Evolutionary conservation across 2,329 filamentous ascomycete species (phyloP).

Genomic region (Cladosporium sp.): DNA sequence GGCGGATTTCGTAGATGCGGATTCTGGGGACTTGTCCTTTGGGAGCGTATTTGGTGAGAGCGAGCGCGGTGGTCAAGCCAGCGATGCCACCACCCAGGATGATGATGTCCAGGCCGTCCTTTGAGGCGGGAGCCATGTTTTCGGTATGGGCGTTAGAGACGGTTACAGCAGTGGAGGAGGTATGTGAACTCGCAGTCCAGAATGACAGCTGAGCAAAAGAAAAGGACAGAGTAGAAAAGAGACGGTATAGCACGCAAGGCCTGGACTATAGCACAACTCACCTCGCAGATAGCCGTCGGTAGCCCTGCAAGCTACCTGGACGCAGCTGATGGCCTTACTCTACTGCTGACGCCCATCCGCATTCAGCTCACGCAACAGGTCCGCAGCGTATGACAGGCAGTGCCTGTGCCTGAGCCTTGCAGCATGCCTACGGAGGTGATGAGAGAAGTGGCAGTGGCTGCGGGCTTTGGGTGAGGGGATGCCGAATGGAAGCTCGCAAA

Average conservation of each 20-base stretch:
- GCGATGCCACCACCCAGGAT: conserved; percentile 57
- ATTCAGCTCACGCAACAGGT: neutral
- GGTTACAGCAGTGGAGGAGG: neutral
- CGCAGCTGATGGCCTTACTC: conserved; percentile 3
- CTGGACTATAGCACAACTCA: neutral
- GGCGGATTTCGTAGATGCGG: conserved; percentile 53
- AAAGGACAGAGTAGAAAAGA: neutral
- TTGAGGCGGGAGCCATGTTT: conserved; percentile 29
- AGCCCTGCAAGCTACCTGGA: neutral
- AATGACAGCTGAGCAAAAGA: neutral
- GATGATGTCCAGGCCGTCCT: conserved; percentile 44
- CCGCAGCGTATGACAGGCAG: neutral
- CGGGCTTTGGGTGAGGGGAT: conserved; percentile 15
- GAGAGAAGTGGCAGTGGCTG: neutral
- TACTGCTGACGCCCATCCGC: neutral
- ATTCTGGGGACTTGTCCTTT: conserved; percentile 41
- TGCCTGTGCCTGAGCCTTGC: conserved; percentile 1
- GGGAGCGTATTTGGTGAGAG: conserved; percentile 49
- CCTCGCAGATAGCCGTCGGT: neutral
- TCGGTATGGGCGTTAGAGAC: neutral
- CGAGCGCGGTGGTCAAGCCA: conserved; percentile 53
- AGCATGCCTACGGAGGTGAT: neutral
- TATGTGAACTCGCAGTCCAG: neutral
- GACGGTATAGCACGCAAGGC: neutral
- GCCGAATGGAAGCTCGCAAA: conserved; percentile 2